Evolutionary conservation across 805 yeast genomes (phyloP), one percentile per base, ranked within the genome.

Genomic region (Saturnispora galanensis): DNA sequence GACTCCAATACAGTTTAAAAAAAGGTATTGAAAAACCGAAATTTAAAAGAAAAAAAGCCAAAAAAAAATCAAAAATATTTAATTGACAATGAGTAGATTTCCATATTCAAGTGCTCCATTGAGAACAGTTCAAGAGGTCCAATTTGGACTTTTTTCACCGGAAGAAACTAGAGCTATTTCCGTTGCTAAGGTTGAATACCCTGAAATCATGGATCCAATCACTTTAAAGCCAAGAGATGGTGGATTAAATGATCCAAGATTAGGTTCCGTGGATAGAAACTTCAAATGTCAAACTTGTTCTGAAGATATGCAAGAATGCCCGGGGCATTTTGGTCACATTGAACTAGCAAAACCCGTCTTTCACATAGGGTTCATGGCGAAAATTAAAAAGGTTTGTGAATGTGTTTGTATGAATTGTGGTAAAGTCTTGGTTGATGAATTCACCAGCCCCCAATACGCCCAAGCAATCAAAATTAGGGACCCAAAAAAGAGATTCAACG

Each of bases 341-440:
- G 99, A 93, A 63, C 73, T 93, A 52, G 97, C 98, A 31, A 93
- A 90, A 63, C 98, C 99, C 11, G 99, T 93, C 33, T 93, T 93
- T 68, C 98, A 93, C 65, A 87, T 93, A 63, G 98, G 96, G 39
- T 93, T 87, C 65, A 79, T 93, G 57, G 77, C 94, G 39, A 90
- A 86, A 62, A 90, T 93, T 58, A 93, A 93, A 63, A 93, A 93
- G 64, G 85, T 87, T 33, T 84, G 96, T 64, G 98, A 93, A 64
- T 84, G 93, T 68, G 90, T 90, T 29, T 93, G 99, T 71, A 89
- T 93, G 88, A 96, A 93, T 69, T 93, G 99, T 72, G 99, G 99
- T 62, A 93, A 90, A 64, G 62, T 93, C 49, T 70, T 89, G 52
- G 69, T 89, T 34, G 97, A 93, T 64, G 97, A 88, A 65, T 52